Base-by-base conservation (phyloP, 345 rosid genomes). In the Eucalyptus viminalis region DNA sequence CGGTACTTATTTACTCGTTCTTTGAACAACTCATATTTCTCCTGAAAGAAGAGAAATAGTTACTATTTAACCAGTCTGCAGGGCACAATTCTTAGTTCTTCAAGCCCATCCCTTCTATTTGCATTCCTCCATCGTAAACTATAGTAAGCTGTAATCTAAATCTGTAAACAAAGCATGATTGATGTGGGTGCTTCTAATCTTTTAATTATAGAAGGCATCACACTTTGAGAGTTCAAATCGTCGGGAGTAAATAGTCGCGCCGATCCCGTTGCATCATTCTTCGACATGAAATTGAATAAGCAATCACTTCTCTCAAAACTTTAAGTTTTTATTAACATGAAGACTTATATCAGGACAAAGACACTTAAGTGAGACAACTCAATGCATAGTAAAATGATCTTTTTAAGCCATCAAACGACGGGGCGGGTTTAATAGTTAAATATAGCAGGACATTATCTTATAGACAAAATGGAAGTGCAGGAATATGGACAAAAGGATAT, bases 21-120 rank as follows among this genome's bases (percentile, higher is more conserved):
- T 69, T 90, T 89, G 31, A 92, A 91, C 45, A 22, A 13, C 89
- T 93, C 90, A 49, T 91, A 89, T 80, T 88, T 92, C 49, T 58
- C 85, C 92, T 92, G 87, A 67, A 86, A 31, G 44, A 45, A 15
- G 37, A 54, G 11, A 88, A 3, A 9, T 3, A 72, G 9, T 67
- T 72, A 34, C 14, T 60, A 11, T 27, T 27, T 60, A 60, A 60
- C n/a, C 67, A 29, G 31, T 60, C 1, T 11, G 67, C 31, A 27
- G n/a, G 67, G 31, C 31, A 60, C 67, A 27, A 25, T 60, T 27
- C 14, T 60, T 29, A 13, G n/a, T 60, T 60, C 31, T 27, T 25
- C 67, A 12, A 11, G 15, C 31, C 67, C 31, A 60, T 27, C 31
- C 31, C 15, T 58, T 4, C 29, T 24, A 25, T 58, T 58, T 24